These are phyloP conservation scores for Fusarium luffae DNA, from an alignment of 2,329 filamentous ascomycete species.

Conservation along the genomic window DNA sequence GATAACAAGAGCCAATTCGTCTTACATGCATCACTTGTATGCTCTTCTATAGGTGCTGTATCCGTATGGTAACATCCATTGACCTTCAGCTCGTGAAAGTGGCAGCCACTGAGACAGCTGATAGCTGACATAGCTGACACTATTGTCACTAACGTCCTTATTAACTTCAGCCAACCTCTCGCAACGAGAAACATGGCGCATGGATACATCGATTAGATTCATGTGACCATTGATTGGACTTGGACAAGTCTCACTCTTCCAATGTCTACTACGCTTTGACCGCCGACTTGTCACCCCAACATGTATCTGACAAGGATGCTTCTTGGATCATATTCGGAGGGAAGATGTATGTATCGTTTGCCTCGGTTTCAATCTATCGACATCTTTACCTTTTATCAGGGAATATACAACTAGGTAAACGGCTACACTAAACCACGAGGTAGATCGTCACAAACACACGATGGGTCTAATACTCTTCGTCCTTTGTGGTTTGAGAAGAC, in stretches of 20 bases:
- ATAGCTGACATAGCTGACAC: slow-evolving; percentile 2
- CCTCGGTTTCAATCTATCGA: no score
- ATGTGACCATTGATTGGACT: neutral
- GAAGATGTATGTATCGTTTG: neutral
- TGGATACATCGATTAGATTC: neutral
- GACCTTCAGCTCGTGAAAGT: neutral
- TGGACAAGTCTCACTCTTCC: neutral
- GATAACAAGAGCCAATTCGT: neutral
- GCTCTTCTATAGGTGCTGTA: neutral
- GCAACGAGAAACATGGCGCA: neutral
- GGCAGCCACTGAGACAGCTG: slow-evolving; percentile 1
- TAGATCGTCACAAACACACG: no score
- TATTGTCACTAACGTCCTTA: slow-evolving; percentile 9
- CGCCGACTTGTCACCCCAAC: neutral
- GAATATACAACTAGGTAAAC: no score
- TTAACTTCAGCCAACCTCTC: slow-evolving; percentile 14
- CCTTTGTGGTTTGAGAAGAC: no score
- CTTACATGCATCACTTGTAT: neutral
- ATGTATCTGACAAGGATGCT: neutral
- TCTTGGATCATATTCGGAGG: neutral
- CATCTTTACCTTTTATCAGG: no score
- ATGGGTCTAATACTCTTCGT: no score
- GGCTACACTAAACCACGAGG: no score
- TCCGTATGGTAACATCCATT: neutral
- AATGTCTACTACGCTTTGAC: slow-evolving; percentile 13